Percentiles rank a stretch among this genome's conserved stretches.
phyloP scores from a whole-genome alignment of 2,329 filamentous ascomycete genomes.

The Tolypocladium amazonense region DNA sequence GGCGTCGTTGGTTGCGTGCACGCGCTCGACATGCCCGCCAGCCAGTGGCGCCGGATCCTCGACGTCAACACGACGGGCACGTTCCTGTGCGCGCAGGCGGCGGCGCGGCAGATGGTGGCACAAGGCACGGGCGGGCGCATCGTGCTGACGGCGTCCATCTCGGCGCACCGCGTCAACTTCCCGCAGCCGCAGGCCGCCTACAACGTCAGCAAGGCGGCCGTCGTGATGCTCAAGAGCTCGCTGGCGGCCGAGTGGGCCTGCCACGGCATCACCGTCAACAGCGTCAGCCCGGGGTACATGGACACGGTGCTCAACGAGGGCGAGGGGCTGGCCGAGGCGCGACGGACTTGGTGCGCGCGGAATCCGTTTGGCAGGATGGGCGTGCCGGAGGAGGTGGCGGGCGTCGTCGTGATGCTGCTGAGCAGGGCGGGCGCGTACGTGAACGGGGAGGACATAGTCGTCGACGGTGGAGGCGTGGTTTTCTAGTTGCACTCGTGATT shows the following conservation, averaged over 20 bases:
- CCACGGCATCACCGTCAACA: slow-evolving; percentile 62
- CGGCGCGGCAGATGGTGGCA: slow-evolving; percentile 40
- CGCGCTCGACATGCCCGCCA: slow-evolving; percentile 34
- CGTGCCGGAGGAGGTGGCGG: slow-evolving; percentile 49
- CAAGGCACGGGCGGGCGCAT: slow-evolving; percentile 47
- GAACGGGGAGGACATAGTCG: slow-evolving; percentile 55
- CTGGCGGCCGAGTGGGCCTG: slow-evolving; percentile 65
- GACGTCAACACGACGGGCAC: slow-evolving; percentile 64
- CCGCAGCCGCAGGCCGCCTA: slow-evolving; percentile 64
- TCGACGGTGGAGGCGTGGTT: slow-evolving; percentile 42
- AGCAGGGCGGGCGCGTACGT: slow-evolving; percentile 55
- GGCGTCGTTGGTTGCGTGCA: slow-evolving; percentile 55
- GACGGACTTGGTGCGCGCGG: slow-evolving; percentile 44
- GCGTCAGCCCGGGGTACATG: slow-evolving; percentile 65
- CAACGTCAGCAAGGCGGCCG: slow-evolving; percentile 60
- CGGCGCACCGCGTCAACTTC: slow-evolving; percentile 58
- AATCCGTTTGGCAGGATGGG: slow-evolving; percentile 60
- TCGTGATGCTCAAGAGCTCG: slow-evolving; percentile 51
- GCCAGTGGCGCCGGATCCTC: slow-evolving; percentile 49
- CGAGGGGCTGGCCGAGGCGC: slow-evolving; percentile 40
- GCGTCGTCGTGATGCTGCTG: slow-evolving; percentile 48
- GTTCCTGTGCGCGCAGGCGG: slow-evolving; percentile 60
- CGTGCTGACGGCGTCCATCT: slow-evolving; percentile 57
- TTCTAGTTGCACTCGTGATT: slow-evolving; percentile 2
- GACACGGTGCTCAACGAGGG: slow-evolving; percentile 65